These are phyloP conservation scores for Cucumis sativus DNA, from an alignment of 306 rosid genomes.

Conservation along the genomic window Cucumber_9930_V3 NC_026659.2:24870001-24870500, in stretches of 20 bases:
- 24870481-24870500: background rate
- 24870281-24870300: constrained; percentile 53
- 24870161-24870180: constrained; percentile 59
- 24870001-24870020: constrained; percentile 72
- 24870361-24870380: too few relatives aligned
- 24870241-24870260: constrained; percentile 66
- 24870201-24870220: constrained; percentile 53
- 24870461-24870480: too few relatives aligned
- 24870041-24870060: constrained; percentile 73
- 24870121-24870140: constrained; percentile 55
- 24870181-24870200: constrained; percentile 74
- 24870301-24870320: constrained; percentile 63
- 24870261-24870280: constrained; percentile 82
- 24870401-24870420: too few relatives aligned
- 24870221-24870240: constrained; percentile 63
- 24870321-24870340: constrained; percentile 23
- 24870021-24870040: constrained; percentile 64
- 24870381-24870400: too few relatives aligned
- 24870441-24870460: too few relatives aligned
- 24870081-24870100: constrained; percentile 70
- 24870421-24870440: too few relatives aligned
- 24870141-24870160: constrained; percentile 52
- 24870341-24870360: background rate
- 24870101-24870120: constrained; percentile 70
- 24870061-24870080: constrained; percentile 64